Percentiles rank a stretch among this genome's conserved stretches.
These are phyloP conservation scores for Alternaria infectoria DNA, from an alignment of 2,329 filamentous ascomycete genomes.

Conservation along the genomic window DNA sequence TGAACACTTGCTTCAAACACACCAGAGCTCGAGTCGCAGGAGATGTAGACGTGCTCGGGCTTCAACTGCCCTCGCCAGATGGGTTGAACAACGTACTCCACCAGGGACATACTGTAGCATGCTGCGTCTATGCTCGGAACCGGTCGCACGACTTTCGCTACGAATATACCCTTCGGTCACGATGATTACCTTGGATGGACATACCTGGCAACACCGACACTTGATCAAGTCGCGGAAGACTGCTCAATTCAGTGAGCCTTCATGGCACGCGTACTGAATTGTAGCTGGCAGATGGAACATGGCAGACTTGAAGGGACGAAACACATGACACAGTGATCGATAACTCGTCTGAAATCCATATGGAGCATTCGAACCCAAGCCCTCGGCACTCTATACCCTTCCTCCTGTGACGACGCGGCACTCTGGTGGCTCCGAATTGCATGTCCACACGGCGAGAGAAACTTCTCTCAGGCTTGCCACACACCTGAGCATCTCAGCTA, in stretches of 20 bases:
- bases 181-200: background rate
- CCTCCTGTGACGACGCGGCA: background rate
- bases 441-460: background rate
- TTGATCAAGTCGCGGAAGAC: background rate
- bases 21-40: background rate
- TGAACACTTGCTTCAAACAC: background rate
- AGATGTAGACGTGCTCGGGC: background rate
- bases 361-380: background rate
- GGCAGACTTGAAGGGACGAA: background rate
- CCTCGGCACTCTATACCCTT: background rate
- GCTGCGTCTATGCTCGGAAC: background rate
- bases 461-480: background rate
- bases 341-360: background rate
- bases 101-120: background rate
- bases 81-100: too few species aligned
- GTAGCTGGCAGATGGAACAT: background rate
- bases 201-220: background rate
- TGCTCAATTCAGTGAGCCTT: too few species aligned
- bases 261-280: background rate
- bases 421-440: background rate
- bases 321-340: background rate
- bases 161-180: background rate
- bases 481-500: background rate
- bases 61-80: background rate
- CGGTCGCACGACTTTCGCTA: background rate